Evolutionary conservation across 108 stramenopile genomes (phyloP), one percentile per base, ranked within the genome.

Genomic region (Mayamaea pseudoterrestris): DNA sequence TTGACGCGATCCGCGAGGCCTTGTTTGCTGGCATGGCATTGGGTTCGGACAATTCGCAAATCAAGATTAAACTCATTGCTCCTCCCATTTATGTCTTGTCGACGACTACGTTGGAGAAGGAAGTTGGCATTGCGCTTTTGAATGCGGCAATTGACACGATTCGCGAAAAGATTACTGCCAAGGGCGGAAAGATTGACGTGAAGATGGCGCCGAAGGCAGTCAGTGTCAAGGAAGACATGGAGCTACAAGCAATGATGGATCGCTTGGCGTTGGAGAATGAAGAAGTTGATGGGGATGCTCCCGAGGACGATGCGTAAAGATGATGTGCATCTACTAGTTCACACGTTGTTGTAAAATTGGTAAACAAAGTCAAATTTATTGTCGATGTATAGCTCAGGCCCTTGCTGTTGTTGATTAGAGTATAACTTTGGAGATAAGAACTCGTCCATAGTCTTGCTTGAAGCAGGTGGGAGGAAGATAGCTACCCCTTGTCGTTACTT

Each of bases 181-280:
- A 83, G 65, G 95, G 93, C 40, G 98, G 98, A 16, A 92, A 91
- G 67, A 75, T 98, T 53, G 94, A 96, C 61, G 90, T 98, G 21
- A 96, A 96, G 66, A 93, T 96, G 93, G 93, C 87, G 30, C 93
- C 98, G 26, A 97, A 98, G 91, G 96, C 88, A 27, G 95, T 97
- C 11, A 90, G 90, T 66, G 57, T 93, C 53, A 93, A 94, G 73
- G 98, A 98, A 73, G 95, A 98, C 78, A 76, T 83, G 2, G 95
- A 96, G 47, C 73, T 98, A 49, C 90, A 94, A 56, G 91, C 83
- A 1, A 96, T 97, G 93, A 93, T 98, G 89, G 93, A 96, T 45
- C 58, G 95, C 37, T 68, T 98, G 22, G 94, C 89, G 37, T 47
- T 83, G 53, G 98, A 98, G 60, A 95, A 97, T 60, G 87, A 86